Percentiles rank a stretch among this genome's conserved stretches.
phyloP scores from a whole-genome alignment of 106 monocot species.

The Gastrodia elata region DNA sequence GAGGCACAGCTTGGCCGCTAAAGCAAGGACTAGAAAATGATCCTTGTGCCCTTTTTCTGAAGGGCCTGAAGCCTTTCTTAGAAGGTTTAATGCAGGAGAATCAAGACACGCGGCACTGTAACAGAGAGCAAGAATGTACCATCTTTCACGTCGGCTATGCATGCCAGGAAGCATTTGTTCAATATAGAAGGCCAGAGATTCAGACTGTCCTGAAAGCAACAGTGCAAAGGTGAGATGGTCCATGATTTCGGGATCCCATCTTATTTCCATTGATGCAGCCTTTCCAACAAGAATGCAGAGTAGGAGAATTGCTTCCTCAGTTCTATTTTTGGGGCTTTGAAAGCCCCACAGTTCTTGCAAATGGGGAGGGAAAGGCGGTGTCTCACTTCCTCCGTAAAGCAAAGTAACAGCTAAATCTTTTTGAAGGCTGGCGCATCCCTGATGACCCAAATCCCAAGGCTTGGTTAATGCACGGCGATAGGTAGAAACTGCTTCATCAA shows the following conservation, averaged over 20 bases:
- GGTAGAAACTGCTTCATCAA: slow-evolving; percentile 54
- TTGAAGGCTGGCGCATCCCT: slow-evolving; percentile 47
- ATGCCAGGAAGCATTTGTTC: slow-evolving; percentile 62
- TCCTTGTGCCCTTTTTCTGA: slow-evolving; percentile 37
- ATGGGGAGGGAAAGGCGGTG: slow-evolving; percentile 17
- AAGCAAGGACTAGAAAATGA: slow-evolving; percentile 43
- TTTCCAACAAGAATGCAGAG: slow-evolving; percentile 54
- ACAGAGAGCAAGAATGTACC: slow-evolving; percentile 86
- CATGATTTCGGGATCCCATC: slow-evolving; percentile 70
- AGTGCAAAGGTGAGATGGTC: slow-evolving; percentile 72
- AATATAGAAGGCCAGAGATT: slow-evolving; percentile 42
- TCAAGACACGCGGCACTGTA: slow-evolving; percentile 52
- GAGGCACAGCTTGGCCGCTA: slow-evolving; percentile 59
- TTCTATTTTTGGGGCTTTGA: slow-evolving; percentile 23
- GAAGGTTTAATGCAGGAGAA: slow-evolving; percentile 51
- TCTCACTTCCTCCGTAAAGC: slow-evolving; percentile 55
- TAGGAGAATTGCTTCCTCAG: slow-evolving; percentile 73
- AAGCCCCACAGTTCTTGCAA: slow-evolving; percentile 25
- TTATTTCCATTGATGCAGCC: slow-evolving; percentile 43
- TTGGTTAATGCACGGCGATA: slow-evolving; percentile 57
- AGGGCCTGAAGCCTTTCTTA: slow-evolving; percentile 34
- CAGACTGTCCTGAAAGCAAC: slow-evolving; percentile 42
- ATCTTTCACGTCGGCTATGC: slow-evolving; percentile 57
- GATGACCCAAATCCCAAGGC: slow-evolving; percentile 61
- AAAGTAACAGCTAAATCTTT: slow-evolving; percentile 63